Percentiles rank a stretch among this genome's conserved stretches.
Conservation (phyloP, 257 asterid genomes). For the Solanum tarapatanum region DNA sequence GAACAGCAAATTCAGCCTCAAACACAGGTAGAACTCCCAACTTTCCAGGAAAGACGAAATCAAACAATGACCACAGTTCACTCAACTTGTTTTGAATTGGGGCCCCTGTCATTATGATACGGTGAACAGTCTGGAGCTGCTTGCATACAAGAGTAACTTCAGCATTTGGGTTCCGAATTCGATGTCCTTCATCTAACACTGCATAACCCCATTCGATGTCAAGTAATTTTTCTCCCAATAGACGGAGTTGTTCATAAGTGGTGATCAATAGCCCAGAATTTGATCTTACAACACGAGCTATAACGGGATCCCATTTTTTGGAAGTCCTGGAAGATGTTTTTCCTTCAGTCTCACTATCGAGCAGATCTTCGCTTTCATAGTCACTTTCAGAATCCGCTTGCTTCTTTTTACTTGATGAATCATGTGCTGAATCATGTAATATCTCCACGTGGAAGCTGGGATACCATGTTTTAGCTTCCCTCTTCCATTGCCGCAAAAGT, state of each 20-base stretch:
- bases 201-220: slow-evolving; percentile 96
- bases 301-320: slow-evolving; percentile 70
- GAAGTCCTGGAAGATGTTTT: slow-evolving; percentile 28
- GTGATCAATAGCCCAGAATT: slow-evolving; percentile 85
- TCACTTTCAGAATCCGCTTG: slow-evolving; percentile 53
- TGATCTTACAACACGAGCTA: slow-evolving; percentile 66
- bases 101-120: slow-evolving; percentile 90
- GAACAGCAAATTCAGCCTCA: slow-evolving; percentile 98
- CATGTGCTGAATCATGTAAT: slow-evolving; percentile 85
- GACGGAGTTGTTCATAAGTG: slow-evolving; percentile 90
- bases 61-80: slow-evolving; percentile 97
- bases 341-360: slow-evolving; percentile 47
- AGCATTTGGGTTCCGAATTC: slow-evolving; percentile 95
- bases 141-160: slow-evolving; percentile 94
- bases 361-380: slow-evolving; percentile 49
- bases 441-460: slow-evolving; percentile 71
- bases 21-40: slow-evolving; percentile 92
- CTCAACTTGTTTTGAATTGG: slow-evolving; percentile 96
- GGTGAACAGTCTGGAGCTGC: slow-evolving; percentile 96
- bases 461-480: slow-evolving; percentile 90
- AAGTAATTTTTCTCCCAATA: slow-evolving; percentile 67
- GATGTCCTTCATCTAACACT: slow-evolving; percentile 93
- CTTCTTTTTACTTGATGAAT: slow-evolving; percentile 38
- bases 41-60: slow-evolving; percentile 96
- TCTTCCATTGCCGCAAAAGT: slow-evolving; percentile 84